A percentile compares a stretch with the other conserved stretches of the same genome.
These are phyloP conservation scores for Fusarium siculi DNA, from an alignment of 2,329 filamentous ascomycete genomes.

Conservation along the genomic window DNA sequence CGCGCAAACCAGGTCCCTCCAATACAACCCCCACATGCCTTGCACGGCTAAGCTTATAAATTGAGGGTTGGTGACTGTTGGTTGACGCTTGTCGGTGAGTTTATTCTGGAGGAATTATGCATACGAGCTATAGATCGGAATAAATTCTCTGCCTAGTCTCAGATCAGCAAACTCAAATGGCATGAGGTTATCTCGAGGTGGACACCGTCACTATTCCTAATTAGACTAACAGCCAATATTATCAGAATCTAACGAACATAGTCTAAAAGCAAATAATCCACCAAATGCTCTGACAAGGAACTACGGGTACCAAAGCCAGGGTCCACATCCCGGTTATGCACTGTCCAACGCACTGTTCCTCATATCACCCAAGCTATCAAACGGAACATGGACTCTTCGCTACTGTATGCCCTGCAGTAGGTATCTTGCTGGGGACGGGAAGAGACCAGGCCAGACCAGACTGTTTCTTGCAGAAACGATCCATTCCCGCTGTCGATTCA, in stretches of 20 bases:
- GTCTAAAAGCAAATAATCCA: conserved; percentile 4
- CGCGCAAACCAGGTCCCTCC: conserved; percentile 33
- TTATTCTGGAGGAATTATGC: not conserved
- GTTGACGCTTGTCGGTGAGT: not conserved
- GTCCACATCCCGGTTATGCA: conserved; percentile 28
- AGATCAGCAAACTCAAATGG: not conserved
- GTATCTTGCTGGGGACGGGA: conserved; percentile 28
- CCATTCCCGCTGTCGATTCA: conserved; percentile 13
- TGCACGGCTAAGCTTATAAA: conserved; percentile 27
- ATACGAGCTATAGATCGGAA: not conserved
- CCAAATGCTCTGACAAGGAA: conserved; percentile 15
- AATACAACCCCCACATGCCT: conserved; percentile 28
- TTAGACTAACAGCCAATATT: conserved; percentile 16
- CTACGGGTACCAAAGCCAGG: conserved; percentile 20
- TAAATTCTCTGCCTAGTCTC: not conserved
- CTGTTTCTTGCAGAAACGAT: conserved; percentile 31
- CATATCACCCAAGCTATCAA: conserved; percentile 8
- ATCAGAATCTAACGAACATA: conserved; percentile 9
- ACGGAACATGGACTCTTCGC: conserved; percentile 15
- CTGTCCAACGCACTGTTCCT: conserved; percentile 24
- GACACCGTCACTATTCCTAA: conserved; percentile 3
- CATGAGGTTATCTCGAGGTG: conserved; percentile 5
- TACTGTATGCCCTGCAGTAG: conserved; percentile 3
- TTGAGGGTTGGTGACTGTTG: conserved; percentile 3
- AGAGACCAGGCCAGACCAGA: conserved; percentile 21